Evolutionary conservation across 1,284 basidiomycete species (phyloP), one percentile per base, ranked within the genome.

Genomic region (Retiboletus flavoniger): DNA sequence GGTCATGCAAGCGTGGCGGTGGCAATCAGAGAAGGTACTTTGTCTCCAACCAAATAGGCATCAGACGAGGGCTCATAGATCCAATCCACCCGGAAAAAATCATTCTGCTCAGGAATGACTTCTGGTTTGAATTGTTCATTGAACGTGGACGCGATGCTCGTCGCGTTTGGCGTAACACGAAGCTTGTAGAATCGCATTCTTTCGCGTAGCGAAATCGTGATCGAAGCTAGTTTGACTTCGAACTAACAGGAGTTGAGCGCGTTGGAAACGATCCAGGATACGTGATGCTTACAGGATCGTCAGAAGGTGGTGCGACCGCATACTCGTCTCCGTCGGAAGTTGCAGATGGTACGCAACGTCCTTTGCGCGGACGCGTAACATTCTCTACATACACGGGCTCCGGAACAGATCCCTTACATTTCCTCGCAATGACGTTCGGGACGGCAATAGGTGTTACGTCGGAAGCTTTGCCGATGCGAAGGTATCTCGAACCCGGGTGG

Each of bases 161-260:
- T 80, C 8, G 87, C 86, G 61, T 91, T 89, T 10, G 86, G 84
- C 2, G 89, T 87, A 2, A 91, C 87, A 1, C 86, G 81, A 43
- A 95, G 77, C 70, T 95, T 93, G 72, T 93, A 92, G 64, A 89
- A 89, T n/a, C 87, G 80, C 89, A 96, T 93, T 51, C 91, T 76
- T 53, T 91, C 87, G 19, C 89, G 82, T 35, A 95, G 77, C 16
- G 91, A 93, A 24, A 83, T 75, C 10, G 84, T 79, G 31, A 94
- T 84, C 16, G 86, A 82, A 2, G 82, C 77, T 17, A 93, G 79
- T 65, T 91, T 93, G 26, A 79, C 76, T 55, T 91, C 86, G 56
- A 90, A 85, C 84, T 91, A 47, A 47, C 19, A 7, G 21, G 50
- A 51, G 26, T 47, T 61, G 41, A 62, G 51, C 35, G 13, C 13